Evolutionary conservation across 768 basidiomycete genomes (phyloP).

Genomic region (Harrya chromipes): DNA sequence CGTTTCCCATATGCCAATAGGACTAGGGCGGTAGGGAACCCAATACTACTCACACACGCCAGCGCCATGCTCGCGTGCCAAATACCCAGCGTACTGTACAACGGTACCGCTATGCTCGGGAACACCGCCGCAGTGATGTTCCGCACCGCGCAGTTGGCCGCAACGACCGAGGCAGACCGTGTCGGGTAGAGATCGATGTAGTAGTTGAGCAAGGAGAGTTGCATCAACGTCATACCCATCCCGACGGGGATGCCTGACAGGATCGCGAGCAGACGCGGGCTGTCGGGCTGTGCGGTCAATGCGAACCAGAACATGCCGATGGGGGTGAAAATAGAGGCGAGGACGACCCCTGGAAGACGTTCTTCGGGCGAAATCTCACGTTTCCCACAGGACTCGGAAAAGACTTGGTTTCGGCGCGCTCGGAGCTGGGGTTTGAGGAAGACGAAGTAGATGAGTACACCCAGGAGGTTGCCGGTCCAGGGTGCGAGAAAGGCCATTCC

Average conservation of each 20-base stretch:
- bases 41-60: slow-evolving; percentile 23
- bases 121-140: slow-evolving; percentile 20
- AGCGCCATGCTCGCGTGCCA: slow-evolving; percentile 15
- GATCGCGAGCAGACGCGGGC: slow-evolving; percentile 8
- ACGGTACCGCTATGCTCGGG: slow-evolving; percentile 24
- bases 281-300: slow-evolving; percentile 14
- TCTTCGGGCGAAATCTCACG: slow-evolving; percentile 24
- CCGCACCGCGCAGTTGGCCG: slow-evolving; percentile 25
- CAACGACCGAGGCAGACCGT: slow-evolving; percentile 29
- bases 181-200: slow-evolving; percentile 31
- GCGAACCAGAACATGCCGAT: slow-evolving; percentile 30
- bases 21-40: slow-evolving; percentile 20
- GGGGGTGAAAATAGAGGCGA: slow-evolving; percentile 26
- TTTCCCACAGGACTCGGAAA: slow-evolving; percentile 19
- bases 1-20: slow-evolving; percentile 21
- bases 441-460: slow-evolving; percentile 25
- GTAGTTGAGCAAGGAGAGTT: slow-evolving; percentile 27
- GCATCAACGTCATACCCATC: slow-evolving; percentile 29
- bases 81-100: slow-evolving; percentile 21
- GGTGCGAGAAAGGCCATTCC: slow-evolving; percentile 25
- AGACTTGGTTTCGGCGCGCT: slow-evolving; percentile 15
- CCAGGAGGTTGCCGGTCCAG: slow-evolving; percentile 25
- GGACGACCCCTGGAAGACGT: slow-evolving; percentile 25
- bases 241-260: slow-evolving; percentile 27
- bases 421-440: slow-evolving; percentile 22